Evolutionary conservation across 192 early-diverging fungal genomes (phyloP).

Genomic region (Podila clonocystis): DNA sequence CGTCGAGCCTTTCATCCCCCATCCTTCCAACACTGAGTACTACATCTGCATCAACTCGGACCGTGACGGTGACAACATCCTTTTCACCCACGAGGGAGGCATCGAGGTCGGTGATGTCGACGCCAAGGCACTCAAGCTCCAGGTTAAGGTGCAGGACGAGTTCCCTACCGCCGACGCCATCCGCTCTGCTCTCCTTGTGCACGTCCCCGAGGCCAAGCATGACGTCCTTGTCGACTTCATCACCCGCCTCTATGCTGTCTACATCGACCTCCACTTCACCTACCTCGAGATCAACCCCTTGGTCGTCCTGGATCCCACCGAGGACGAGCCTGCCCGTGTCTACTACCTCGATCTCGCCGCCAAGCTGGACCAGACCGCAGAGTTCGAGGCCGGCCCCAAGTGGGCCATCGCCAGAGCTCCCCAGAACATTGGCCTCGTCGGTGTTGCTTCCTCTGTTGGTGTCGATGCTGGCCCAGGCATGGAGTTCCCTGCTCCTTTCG

Average conservation of each 20-base stretch:
- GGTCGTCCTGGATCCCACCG: conserved; percentile 80
- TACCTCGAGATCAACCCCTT: conserved; percentile 99
- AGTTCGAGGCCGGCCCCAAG: conserved; percentile 94
- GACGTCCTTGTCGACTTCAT: conserved; percentile 90
- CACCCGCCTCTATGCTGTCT: conserved; percentile 90
- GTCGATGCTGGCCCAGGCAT: conserved; percentile 84
- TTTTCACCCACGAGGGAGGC: conserved; percentile 98
- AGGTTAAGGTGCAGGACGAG: conserved; percentile 81
- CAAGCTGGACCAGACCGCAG: conserved; percentile 98
- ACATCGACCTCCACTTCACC: conserved; percentile 96
- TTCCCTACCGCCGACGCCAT: conserved; percentile 76
- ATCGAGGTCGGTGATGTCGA: conserved; percentile 98
- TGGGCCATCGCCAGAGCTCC: conserved; percentile 87
- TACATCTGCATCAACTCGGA: conserved; percentile 96
- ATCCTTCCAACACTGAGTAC: conserved; percentile 91
- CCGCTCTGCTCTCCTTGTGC: conserved; percentile 70
- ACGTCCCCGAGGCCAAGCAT: conserved; percentile 71
- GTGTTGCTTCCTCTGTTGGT: conserved; percentile 24
- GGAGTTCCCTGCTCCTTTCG: conserved; percentile 97
- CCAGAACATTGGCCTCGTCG: conserved; percentile 52
- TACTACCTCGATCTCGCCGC: conserved; percentile 95
- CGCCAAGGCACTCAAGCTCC: conserved; percentile 88
- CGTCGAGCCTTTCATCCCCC: conserved; percentile 93
- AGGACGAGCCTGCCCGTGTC: conserved; percentile 68
- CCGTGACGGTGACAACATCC: conserved; percentile 94